Evolutionary conservation across 2,329 filamentous ascomycete species (phyloP), one percentile per base, ranked within the genome.

Genomic region (Coniochaeta sp.): DNA sequence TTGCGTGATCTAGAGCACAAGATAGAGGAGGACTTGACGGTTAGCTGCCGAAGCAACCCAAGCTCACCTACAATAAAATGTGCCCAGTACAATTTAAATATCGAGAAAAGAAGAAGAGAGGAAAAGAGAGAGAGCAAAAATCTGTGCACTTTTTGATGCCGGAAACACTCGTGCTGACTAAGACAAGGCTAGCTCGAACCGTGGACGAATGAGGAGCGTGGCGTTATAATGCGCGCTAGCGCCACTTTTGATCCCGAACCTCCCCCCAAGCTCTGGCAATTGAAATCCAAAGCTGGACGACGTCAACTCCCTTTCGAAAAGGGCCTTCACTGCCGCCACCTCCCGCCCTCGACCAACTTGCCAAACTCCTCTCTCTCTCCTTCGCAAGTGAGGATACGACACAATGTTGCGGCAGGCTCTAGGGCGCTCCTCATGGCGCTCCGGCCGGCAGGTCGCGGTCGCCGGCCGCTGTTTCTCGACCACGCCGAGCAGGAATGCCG

Each of bases 381-480:
- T 69, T 68, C 65, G 70, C 68, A 68, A 78, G 79, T 80, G 79
- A 78, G 80, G 81, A 80, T 52, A 52, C 81, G 81, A 79, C 76
- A 86, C 79, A 77, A 88, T 88, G 85, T 81, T 88, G 77, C 83
- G 85, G 81, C 82, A 86, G 73, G 79, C 83, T 77, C 77, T 88
- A 74, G 83, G 83, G 77, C 84, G 84, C 79, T 86, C 85, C 81
- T 81, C 84, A 78, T 84, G 84, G 81, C 84, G 84, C 82, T 81
- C 81, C 70, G 78, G 82, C 77, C 80, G 80, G 73, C 81, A 79
- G 72, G 78, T 78, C 72, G 78, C 77, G 74, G 78, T 76, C 74
- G 84, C 84, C 77, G 82, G 86, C 75, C 87, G 92, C 79, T 80
- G 89, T 71, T 96, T 99, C 81, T 85, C 89, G 77, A 89, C 88